A percentile compares a stretch with the other conserved stretches of the same genome.
These are phyloP conservation scores for Neurospora hispaniola DNA, from an alignment of 495 filamentous ascomycete species.

Conservation along the genomic window DNA sequence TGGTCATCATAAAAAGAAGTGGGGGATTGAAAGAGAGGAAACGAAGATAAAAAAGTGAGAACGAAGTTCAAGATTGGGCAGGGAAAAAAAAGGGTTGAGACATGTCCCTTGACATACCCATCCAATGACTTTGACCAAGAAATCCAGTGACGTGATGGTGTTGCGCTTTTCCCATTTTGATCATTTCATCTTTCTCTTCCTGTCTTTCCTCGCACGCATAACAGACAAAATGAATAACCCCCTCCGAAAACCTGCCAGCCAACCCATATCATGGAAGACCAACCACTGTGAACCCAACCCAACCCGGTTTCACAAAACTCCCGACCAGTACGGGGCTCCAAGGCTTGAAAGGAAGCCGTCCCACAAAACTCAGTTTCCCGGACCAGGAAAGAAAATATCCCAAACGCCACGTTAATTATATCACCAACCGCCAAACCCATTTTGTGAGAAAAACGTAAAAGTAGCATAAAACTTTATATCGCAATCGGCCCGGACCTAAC, in stretches of 20 bases:
- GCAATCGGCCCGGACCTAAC: background rate
- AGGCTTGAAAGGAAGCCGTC: background rate
- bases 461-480: background rate
- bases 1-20: background rate
- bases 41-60: background rate
- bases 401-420: slow-evolving; percentile 5
- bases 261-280: background rate
- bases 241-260: background rate
- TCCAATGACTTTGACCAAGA: background rate
- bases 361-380: background rate
- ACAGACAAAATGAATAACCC: background rate
- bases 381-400: background rate
- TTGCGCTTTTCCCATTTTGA: background rate
- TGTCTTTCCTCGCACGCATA: background rate
- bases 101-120: background rate
- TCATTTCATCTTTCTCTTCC: background rate
- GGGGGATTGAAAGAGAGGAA: background rate
- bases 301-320: background rate
- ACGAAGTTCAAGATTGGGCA: background rate
- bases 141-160: background rate
- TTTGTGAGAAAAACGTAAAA: slow-evolving; percentile 4
- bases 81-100: background rate
- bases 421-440: background rate
- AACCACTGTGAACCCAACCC: background rate
- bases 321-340: background rate